Evolutionary conservation across 805 yeast species (phyloP).

Genomic region (Lachancea sp.): DNA sequence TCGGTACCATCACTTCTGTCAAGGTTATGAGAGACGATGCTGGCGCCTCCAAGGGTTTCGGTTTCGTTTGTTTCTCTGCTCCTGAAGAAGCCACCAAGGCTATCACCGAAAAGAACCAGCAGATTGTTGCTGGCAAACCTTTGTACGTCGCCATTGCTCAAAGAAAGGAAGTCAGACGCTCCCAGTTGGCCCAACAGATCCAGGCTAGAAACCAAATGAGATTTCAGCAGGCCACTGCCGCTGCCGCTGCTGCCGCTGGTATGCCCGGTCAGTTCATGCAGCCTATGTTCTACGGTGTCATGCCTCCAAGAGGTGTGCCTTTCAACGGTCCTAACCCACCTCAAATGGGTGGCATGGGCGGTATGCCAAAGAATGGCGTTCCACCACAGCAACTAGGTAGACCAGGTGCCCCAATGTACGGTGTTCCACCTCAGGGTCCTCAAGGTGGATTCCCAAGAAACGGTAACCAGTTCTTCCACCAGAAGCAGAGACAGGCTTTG

Average conservation of each 20-base stretch:
- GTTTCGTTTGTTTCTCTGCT: conserved; percentile 94
- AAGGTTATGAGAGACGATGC: conserved; percentile 92
- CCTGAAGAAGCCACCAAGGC: conserved; percentile 99
- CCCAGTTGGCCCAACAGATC: conserved; percentile 94
- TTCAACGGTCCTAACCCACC: conserved; percentile 77
- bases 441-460: conserved; percentile 46
- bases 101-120: conserved; percentile 96
- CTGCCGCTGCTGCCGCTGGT: conserved; percentile 36
- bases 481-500: conserved; percentile 92
- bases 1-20: conserved; percentile 92
- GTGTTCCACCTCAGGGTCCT: conserved; percentile 72
- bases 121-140: conserved; percentile 92
- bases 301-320: conserved; percentile 81
- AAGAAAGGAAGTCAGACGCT: conserved; percentile 95
- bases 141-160: conserved; percentile 98
- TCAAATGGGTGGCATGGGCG: conserved; percentile 61
- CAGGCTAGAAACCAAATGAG: conserved; percentile 98
- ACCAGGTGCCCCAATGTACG: conserved; percentile 83
- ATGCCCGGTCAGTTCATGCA: conserved; percentile 38
- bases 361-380: conserved; percentile 46
- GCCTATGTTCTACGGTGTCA: conserved; percentile 39
- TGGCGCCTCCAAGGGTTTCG: conserved; percentile 96
- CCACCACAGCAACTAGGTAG: conserved; percentile 55
- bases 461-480: conserved; percentile 46
- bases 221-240: conserved; percentile 81